phyloP scores from a whole-genome alignment of 2,329 filamentous ascomycete species.

The Chaetomiaceae sp. region DNA sequence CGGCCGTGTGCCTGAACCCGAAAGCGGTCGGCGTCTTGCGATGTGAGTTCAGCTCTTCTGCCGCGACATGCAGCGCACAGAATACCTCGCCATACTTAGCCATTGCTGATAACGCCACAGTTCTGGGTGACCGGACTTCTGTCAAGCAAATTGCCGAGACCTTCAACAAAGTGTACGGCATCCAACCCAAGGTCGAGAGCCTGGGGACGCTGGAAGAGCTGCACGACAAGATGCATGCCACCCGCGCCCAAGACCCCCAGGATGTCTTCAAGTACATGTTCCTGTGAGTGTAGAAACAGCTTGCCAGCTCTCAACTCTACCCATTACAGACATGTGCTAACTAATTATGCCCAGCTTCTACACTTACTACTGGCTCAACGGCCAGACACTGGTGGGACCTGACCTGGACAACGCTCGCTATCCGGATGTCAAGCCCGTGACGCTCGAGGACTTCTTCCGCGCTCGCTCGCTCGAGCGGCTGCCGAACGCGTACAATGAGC shows the following conservation, averaged over 20 bases:
- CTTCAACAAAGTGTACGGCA: constrained; percentile 27
- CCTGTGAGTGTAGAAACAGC: neutral
- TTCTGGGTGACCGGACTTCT: too few relatives aligned
- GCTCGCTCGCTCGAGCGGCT: neutral
- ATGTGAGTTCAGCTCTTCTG: too few relatives aligned
- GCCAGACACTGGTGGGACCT: constrained; percentile 3
- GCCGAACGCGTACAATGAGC: neutral
- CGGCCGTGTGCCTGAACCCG: constrained; percentile 24
- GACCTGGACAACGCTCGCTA: constrained; percentile 7
- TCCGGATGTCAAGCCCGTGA: constrained; percentile 10
- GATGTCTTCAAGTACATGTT: constrained; percentile 7
- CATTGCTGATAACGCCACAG: too few relatives aligned
- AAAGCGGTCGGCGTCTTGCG: constrained; percentile 9
- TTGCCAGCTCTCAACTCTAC: too few relatives aligned
- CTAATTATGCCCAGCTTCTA: neutral
- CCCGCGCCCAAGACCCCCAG: constrained; percentile 6
- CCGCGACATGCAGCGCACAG: too few relatives aligned
- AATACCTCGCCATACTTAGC: too few relatives aligned
- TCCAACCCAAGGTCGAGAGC: constrained; percentile 22
- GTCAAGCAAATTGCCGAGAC: constrained; percentile 23
- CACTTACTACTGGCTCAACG: constrained; percentile 12
- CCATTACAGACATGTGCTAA: neutral
- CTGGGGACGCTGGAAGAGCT: constrained; percentile 29
- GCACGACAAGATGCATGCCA: constrained; percentile 26
- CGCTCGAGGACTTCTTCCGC: constrained; percentile 8